Base-by-base conservation (phyloP, 768 basidiomycete genomes). In the Roridomyces roridus region DNA sequence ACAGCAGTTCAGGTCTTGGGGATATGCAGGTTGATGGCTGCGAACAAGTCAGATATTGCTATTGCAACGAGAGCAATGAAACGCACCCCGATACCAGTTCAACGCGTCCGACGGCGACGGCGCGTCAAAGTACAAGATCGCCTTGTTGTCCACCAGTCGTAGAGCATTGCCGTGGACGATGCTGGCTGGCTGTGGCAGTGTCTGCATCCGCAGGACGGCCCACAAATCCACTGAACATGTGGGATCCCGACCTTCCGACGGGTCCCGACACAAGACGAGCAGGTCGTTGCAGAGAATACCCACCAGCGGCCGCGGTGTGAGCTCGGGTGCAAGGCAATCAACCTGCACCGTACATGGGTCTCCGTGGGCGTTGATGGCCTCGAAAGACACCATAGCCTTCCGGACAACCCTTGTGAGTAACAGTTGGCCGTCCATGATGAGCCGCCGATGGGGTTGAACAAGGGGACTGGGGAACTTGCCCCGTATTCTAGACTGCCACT, bases 171-270 rank as follows among this genome's bases (percentile, higher is more conserved):
- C 92, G 69, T 94, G 89, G 23, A 93, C 90, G 53, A 95, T 91
- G 62, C 89, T 93, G 17, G 92, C 94, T 6, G 92, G 94, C 66
- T 95, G 92, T 6, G 89, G 88, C 40, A 94, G 69, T 0, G 95
- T 96, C 71, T 96, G 94, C 94, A 99, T 94, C 39, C 96, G 83
- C 57, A 98, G 75, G 28, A 98, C 96, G 29, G 95, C 95, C 90
- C 94, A 98, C n/a, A 98, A 79, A 68, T 98, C 96, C 26, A 98
- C 94, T 21, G 68, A 73, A 4, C 85, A 87, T 42, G 78, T 76
- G 21, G 85, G 86, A 61, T 96, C 95, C 62, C 83, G 82, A 41
- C 91, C 92, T 36, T 88, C 87, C 11, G 89, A 86, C 10, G 92
- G 88, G 72, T 96, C 93, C 57, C 92, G 86, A 71, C 92, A 94